Evolutionary conservation across 2,329 filamentous ascomycete species (phyloP).

Genomic region (Raffaelea arxii): DNA sequence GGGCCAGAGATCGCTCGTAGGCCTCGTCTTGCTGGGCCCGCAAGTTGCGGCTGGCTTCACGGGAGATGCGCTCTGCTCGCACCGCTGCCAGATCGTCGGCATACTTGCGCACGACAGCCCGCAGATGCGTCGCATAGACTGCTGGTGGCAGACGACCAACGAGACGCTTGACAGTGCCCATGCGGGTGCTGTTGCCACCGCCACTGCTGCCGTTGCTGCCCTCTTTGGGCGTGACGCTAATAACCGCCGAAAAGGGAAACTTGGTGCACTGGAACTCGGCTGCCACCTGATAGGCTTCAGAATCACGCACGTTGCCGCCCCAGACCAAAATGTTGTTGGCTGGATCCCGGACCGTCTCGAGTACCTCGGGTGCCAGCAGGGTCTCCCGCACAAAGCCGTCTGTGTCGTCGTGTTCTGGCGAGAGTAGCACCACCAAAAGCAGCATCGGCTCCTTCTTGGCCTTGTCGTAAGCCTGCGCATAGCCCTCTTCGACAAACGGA

Average conservation of each 20-base stretch:
- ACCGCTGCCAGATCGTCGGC: slow-evolving; percentile 64
- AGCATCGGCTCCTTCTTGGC: slow-evolving; percentile 90
- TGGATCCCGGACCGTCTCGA: slow-evolving; percentile 63
- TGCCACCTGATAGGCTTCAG: slow-evolving; percentile 91
- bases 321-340: slow-evolving; percentile 76
- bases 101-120: slow-evolving; percentile 63
- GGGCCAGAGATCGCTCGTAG: slow-evolving; percentile 83
- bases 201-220: slow-evolving; percentile 35
- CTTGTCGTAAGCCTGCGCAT: slow-evolving; percentile 81
- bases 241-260: slow-evolving; percentile 79
- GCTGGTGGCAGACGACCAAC: slow-evolving; percentile 59
- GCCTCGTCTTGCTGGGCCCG: slow-evolving; percentile 86
- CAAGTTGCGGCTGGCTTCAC: slow-evolving; percentile 70
- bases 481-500: slow-evolving; percentile 77
- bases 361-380: slow-evolving; percentile 64
- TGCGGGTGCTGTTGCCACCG: slow-evolving; percentile 53
- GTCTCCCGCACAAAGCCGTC: slow-evolving; percentile 73
- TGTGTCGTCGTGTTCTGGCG: slow-evolving; percentile 92
- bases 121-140: slow-evolving; percentile 68
- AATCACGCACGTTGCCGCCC: slow-evolving; percentile 87
- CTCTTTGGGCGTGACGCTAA: slow-evolving; percentile 79
- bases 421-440: slow-evolving; percentile 76
- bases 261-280: slow-evolving; percentile 80
- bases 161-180: slow-evolving; percentile 80
- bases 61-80: slow-evolving; percentile 66